phyloP scores from a whole-genome alignment of 495 filamentous ascomycete species.

The Aspergillus nidulans region DNA sequence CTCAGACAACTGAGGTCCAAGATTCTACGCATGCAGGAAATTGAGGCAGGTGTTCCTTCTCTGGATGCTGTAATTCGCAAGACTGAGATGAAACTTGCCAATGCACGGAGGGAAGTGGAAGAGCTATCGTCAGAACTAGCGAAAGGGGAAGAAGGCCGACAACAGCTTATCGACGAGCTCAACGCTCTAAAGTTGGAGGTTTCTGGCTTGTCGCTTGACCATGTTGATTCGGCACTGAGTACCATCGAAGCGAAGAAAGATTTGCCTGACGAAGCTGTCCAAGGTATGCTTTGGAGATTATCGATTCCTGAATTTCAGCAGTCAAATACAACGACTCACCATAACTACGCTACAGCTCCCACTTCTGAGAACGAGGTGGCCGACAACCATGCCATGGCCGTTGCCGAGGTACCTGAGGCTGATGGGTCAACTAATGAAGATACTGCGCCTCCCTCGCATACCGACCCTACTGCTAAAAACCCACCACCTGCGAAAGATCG shows the following conservation, averaged over 20 bases:
- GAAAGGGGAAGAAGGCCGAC: conserved; percentile 32
- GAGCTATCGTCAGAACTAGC: conserved; percentile 57
- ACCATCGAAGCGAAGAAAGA: conserved; percentile 23
- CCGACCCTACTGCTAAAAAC: background rate
- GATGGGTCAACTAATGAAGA: background rate
- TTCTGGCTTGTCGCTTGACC: conserved; percentile 36
- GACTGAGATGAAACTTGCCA: conserved; percentile 44
- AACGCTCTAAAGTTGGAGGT: conserved; percentile 47
- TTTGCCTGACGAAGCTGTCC: conserved; percentile 16
- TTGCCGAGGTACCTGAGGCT: background rate
- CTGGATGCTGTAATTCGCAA: conserved; percentile 52
- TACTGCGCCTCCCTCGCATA: background rate
- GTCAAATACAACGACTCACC: conserved; percentile 1
- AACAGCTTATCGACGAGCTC: conserved; percentile 51
- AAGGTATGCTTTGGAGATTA: conserved; percentile 23
- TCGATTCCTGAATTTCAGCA: background rate
- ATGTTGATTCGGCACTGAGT: conserved; percentile 37
- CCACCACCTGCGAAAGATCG: background rate
- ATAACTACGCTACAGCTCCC: conserved; percentile 2
- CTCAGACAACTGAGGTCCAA: conserved; percentile 28
- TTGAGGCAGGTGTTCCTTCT: conserved; percentile 53
- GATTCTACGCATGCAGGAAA: conserved; percentile 47
- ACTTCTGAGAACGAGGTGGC: background rate
- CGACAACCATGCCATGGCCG: background rate
- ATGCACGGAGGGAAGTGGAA: conserved; percentile 53